Conservation (phyloP, 345 rosid genomes). For the Populus nigra region DNA sequence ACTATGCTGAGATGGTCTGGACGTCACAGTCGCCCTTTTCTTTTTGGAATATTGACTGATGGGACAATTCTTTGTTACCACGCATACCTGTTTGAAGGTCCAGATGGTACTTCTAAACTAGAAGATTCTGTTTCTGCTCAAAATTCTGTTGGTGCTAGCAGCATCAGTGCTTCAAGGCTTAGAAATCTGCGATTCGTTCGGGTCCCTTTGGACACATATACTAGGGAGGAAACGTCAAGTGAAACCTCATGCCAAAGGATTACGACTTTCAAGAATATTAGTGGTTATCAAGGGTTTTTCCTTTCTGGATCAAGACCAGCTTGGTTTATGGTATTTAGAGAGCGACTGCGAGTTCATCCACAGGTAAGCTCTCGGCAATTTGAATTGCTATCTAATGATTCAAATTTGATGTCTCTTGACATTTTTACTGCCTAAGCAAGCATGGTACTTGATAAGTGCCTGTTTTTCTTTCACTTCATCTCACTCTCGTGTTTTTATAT, state of each 20-base stretch:
- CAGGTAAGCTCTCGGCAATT: constrained; percentile 57
- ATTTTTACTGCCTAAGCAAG: constrained; percentile 7
- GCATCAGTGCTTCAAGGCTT: constrained; percentile 66
- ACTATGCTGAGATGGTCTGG: constrained; percentile 96
- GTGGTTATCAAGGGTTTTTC: constrained; percentile 84
- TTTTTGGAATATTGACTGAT: constrained; percentile 83
- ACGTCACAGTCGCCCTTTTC: constrained; percentile 79
- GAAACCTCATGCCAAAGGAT: constrained; percentile 61
- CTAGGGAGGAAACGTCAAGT: constrained; percentile 65
- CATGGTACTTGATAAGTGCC: constrained; percentile 1
- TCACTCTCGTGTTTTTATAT: not conserved
- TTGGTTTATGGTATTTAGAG: constrained; percentile 97
- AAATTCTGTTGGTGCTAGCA: constrained; percentile 40
- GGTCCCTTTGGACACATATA: constrained; percentile 65
- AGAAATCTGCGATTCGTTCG: constrained; percentile 79
- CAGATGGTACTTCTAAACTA: constrained; percentile 54
- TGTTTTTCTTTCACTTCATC: not conserved
- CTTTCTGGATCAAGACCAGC: constrained; percentile 94
- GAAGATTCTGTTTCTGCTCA: constrained; percentile 50
- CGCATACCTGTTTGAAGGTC: constrained; percentile 82
- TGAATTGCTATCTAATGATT: not conserved
- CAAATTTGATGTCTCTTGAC: not conserved
- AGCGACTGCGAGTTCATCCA: constrained; percentile 87
- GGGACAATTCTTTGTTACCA: constrained; percentile 95
- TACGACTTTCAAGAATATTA: constrained; percentile 77